A percentile compares a stretch with the other conserved stretches of the same genome.
These are phyloP conservation scores for Coemansia umbellata DNA, from an alignment of 192 early-diverging fungal genomes.

Conservation along the genomic window DNA sequence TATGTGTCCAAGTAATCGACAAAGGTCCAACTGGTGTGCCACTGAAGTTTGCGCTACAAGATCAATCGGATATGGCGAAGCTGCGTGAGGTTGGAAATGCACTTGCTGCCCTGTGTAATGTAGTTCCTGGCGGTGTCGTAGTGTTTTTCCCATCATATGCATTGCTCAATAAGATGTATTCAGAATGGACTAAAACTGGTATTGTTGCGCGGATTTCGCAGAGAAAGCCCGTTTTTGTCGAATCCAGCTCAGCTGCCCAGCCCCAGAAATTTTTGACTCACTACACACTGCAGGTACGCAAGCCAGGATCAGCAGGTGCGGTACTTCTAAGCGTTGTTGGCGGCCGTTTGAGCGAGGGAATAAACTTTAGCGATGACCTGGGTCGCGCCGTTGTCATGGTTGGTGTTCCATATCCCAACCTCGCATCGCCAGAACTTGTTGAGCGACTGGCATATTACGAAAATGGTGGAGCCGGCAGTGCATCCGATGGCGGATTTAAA, in stretches of 20 bases:
- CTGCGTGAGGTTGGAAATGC: conserved; percentile 69
- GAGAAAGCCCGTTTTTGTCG: conserved; percentile 72
- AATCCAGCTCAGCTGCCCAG: conserved; percentile 56
- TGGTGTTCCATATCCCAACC: conserved; percentile 84
- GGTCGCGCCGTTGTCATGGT: conserved; percentile 84
- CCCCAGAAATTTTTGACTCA: conserved; percentile 46
- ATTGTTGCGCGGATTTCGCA: conserved; percentile 51
- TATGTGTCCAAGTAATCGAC: conserved; percentile 63
- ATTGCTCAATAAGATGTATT: conserved; percentile 62
- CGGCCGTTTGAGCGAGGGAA: conserved; percentile 91
- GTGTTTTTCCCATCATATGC: conserved; percentile 84
- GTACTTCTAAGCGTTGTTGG: conserved; percentile 87
- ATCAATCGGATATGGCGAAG: conserved; percentile 14
- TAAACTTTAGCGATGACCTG: conserved; percentile 85
- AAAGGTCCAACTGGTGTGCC: conserved; percentile 60
- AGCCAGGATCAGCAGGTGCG: conserved; percentile 52
- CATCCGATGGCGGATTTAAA: neutral
- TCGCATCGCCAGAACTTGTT: conserved; percentile 66
- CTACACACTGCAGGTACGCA: conserved; percentile 55
- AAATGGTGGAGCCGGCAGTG: conserved; percentile 12
- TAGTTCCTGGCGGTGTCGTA: conserved; percentile 82
- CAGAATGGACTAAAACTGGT: conserved; percentile 52
- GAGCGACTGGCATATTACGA: conserved; percentile 49
- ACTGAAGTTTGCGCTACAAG: conserved; percentile 62
- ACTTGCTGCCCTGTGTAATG: conserved; percentile 64